These are phyloP conservation scores for Fusarium foetens DNA, from an alignment of 2,329 filamentous ascomycete species.

Conservation along the genomic window DNA sequence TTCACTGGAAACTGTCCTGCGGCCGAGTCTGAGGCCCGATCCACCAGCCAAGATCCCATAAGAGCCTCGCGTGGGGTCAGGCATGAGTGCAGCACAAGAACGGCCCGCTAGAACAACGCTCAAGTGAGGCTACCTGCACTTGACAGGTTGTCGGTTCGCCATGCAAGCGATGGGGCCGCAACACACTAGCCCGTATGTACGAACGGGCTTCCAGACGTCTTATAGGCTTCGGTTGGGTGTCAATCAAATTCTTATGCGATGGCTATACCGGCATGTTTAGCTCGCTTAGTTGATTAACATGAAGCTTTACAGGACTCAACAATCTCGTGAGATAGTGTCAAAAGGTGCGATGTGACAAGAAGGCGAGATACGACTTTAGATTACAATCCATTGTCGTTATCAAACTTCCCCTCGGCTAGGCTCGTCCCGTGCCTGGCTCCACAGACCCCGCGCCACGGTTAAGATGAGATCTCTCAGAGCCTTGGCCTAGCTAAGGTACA, in stretches of 20 bases:
- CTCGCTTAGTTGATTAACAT: neutral
- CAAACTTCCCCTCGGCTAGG: slow-evolving; percentile 33
- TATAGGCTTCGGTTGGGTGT: slow-evolving; percentile 19
- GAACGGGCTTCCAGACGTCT: slow-evolving; percentile 30
- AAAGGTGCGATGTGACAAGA: neutral
- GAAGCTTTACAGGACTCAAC: neutral
- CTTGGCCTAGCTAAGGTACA: slow-evolving; percentile 14
- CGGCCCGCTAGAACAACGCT: slow-evolving; percentile 17
- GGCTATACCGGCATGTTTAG: slow-evolving; percentile 21
- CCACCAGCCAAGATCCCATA: slow-evolving; percentile 28
- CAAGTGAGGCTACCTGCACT: slow-evolving; percentile 42
- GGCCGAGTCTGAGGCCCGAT: slow-evolving; percentile 32
- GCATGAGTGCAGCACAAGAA: slow-evolving; percentile 44
- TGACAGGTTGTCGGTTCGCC: slow-evolving; percentile 45
- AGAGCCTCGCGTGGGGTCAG: slow-evolving; percentile 43
- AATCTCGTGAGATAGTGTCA: neutral
- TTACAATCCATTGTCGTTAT: neutral
- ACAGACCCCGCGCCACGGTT: slow-evolving; percentile 35
- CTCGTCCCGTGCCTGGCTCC: slow-evolving; percentile 43
- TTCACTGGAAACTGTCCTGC: slow-evolving; percentile 28
- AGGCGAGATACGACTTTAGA: neutral
- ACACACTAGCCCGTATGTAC: slow-evolving; percentile 27
- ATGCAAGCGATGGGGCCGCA: slow-evolving; percentile 45
- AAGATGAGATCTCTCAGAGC: slow-evolving; percentile 35
- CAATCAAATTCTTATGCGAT: slow-evolving; percentile 11